Base-by-base conservation (phyloP, 1,139 yeast species). In the Citeromyces hawaiiensis region DNA sequence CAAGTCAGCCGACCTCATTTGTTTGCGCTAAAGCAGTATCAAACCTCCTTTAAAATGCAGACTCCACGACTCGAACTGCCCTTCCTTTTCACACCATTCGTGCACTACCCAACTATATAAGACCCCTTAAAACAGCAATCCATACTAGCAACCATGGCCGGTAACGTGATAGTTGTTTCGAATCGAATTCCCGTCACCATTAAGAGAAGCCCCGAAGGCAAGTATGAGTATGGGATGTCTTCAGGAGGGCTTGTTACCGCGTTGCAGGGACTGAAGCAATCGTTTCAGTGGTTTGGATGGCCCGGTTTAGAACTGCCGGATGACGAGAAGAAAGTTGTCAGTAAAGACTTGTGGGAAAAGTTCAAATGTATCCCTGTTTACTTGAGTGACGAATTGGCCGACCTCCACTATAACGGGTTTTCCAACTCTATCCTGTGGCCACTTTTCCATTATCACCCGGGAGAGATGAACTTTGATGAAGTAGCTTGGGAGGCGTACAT, bases 251-350 rank as follows among this genome's bases (percentile, higher is more conserved):
- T 93, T 40, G 98, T 93, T 27, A 86, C 97, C 1, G 98, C 97
- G 0, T 64, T 93, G 36, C 94, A 88, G 51, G 97, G 98, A 1
- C 64, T 93, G 42, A 85, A 86, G 57, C 83, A 85, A 51, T 81
- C 83, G 44, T 91, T 91, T 61, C 93, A 85, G 56, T 93, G 99
- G 99, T 77, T 85, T 51, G 99, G 99, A 15, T 93, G 99, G 99
- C 96, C 97, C 1, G 82, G 96, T 1, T 63, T 87, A 52, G 96
- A 87, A 52, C 69, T 93, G 7, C 94, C 95, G 2, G 83, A 68
- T 23, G 70, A 69, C 35, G 96, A 87, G 48, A 81, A 81, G 55
- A 71, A 60, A 0, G 63, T 65, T 42, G 94, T 93, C 41, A 76
- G 76, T 44, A 55, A 62, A 18, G 96, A 88, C 47, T 64, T 93